Base-by-base conservation (phyloP, 805 yeast genomes). In the Ascoidea rubescens region DNA sequence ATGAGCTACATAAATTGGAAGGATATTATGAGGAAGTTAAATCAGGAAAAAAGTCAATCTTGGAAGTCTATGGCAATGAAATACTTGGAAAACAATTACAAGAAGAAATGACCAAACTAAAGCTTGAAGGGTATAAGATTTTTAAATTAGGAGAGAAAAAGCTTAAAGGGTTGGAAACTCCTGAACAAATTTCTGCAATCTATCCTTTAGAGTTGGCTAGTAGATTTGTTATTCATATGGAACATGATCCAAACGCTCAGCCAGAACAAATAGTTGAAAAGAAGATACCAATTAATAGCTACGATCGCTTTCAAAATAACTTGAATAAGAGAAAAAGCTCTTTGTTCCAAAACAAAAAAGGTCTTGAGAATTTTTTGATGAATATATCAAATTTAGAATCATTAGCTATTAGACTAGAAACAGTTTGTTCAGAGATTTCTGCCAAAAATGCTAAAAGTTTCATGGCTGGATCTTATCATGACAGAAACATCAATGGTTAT, bases 81-180 rank as follows among this genome's bases (percentile, higher is more conserved):
- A 62, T 66, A 31, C 59, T 71, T 1, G 84, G 80, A 0, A 79
- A 76, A 49, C 71, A 79, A 14, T 69, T 87, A 47, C 87, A 80
- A 51, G 73, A 69, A 51, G 91, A 88, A 64, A 69, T 85, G 57
- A 67, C 67, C 3, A 73, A 81, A 58, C 66, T 91, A 46, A 79
- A 79, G 43, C 80, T 78, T 50, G 74, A 80, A 50, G 96, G 91
- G 0, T 83, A 82, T 74, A 72, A 68, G 10, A 75, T 80, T 53
- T 76, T 75, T 55, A 80, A 78, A 48, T 68, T 86, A 50, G 98
- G 98, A 32, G 95, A 89, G 62, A 80, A 79, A 61, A 88, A 89
- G 64, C 73, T 91, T 61, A 91, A 91, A 65, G 98, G 98, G 21
- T 73, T 91, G 16, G 98, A 91, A 73, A 82, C 88, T 42, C 95